Conservation (phyloP, 495 filamentous ascomycete species). For the Zalerion maritima region DNA sequence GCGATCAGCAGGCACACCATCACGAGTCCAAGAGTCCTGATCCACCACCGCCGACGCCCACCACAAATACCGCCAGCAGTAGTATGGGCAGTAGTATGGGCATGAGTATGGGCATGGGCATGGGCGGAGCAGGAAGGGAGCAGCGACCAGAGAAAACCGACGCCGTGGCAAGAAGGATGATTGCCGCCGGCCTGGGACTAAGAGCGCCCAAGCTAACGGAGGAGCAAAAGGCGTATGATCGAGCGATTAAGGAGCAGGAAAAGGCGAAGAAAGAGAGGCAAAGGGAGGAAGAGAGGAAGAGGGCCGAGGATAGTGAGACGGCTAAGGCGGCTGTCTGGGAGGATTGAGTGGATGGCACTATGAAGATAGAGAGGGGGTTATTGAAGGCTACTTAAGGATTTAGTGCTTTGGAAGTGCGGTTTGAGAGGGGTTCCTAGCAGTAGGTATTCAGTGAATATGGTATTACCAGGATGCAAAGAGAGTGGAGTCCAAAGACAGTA, state of each 20-base stretch:
- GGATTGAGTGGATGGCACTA: constrained; percentile 38
- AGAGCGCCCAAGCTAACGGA: constrained; percentile 67
- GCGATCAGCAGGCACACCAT: constrained; percentile 9
- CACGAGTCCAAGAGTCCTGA: constrained; percentile 14
- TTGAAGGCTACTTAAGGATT: too few relatives aligned
- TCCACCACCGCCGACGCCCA: constrained; percentile 24
- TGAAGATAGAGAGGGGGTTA: too few relatives aligned
- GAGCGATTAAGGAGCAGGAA: constrained; percentile 72
- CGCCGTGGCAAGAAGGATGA: constrained; percentile 77
- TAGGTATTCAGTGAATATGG: too few relatives aligned
- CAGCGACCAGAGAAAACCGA: constrained; percentile 80
- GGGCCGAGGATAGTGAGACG: constrained; percentile 52
- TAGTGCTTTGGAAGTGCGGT: too few relatives aligned
- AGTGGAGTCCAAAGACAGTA: too few relatives aligned
- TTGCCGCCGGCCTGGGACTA: constrained; percentile 76
- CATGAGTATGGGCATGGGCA: constrained; percentile 6
- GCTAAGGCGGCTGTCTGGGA: constrained; percentile 72
- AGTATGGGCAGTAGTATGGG: not conserved
- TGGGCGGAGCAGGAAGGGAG: constrained; percentile 8
- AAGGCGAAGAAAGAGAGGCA: constrained; percentile 60
- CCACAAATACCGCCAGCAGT: constrained; percentile 13
- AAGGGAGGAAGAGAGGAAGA: constrained; percentile 46
- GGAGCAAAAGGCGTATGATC: constrained; percentile 80
- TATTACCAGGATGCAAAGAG: too few relatives aligned
- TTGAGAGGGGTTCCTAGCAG: too few relatives aligned